Evolutionary conservation across 2,329 filamentous ascomycete species (phyloP), one percentile per base, ranked within the genome.

Genomic region (Hyphodiscus sp.): DNA sequence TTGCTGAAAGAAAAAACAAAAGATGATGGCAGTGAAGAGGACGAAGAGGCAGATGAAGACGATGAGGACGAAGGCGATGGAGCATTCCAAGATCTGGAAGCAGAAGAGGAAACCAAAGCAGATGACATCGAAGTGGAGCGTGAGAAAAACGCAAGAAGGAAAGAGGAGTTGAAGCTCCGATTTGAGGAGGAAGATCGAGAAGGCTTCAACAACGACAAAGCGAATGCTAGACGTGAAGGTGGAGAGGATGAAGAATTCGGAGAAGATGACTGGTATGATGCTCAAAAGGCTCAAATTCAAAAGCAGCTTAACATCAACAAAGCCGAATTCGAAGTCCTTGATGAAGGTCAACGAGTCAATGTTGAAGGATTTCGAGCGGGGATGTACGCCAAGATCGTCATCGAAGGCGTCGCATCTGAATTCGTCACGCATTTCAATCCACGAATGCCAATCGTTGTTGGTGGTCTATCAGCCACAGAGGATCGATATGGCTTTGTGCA

Each of bases 161-260:
- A 99, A 71, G 94, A 96, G 71, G 94, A 99, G 69, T 81, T 99
- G 50, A 95, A 90, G 68, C 76, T 95, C 50, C 84, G 95, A 1
- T 99, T 99, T 67, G 94, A 99, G 67, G 91, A 97, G 70, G 94
- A 99, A 75, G 94, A 99, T 67, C 82, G 89, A n/a, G 94, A 99
- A 68, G 94, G 94, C 0, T 91, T 96, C 68, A 83, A 88, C 65
- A 95, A 95, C 66, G 90, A 94, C 71, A 95, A 95, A 67, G 85
- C 88, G 26, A 82, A 85, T 49, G 87, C 87, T 11, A 80, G 86
- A 38, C 77, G 82, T 58, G 87, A 90, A 60, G 83, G 81, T 29
- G 85, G 79, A 33, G 78, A 79, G 2, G 76, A 83, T 6, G 76
- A 82, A 54, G 87, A 95, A 66, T 97, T 95, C 65, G 94, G 91